Conservation (phyloP, 2,329 filamentous ascomycete species). For the Penicillium digitatum region DNA sequence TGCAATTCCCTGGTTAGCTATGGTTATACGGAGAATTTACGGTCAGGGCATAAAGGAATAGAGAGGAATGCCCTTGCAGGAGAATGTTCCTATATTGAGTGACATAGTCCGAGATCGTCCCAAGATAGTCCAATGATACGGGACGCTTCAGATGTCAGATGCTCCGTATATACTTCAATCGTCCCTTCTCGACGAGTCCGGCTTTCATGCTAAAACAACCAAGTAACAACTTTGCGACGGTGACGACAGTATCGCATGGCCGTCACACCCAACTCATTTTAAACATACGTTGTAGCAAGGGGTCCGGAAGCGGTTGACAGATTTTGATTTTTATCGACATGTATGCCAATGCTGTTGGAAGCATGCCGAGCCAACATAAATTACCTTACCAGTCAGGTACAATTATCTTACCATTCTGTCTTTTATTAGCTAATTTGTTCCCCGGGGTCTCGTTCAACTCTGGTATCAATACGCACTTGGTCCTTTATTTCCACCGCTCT, state of each 20-base stretch:
- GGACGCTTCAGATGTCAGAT: background rate
- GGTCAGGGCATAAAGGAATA: conserved; percentile 5
- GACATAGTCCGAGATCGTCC: conserved; percentile 11
- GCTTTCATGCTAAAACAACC: background rate
- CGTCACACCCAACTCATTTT: conserved; percentile 4
- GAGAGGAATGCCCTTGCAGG: conserved; percentile 17
- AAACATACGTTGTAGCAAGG: conserved; percentile 17
- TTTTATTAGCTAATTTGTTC: conserved; percentile 1
- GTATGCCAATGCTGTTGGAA: conserved; percentile 10
- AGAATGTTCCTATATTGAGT: conserved; percentile 17
- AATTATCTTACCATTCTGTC: conserved; percentile 14
- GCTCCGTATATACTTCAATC: background rate
- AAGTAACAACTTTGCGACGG: background rate
- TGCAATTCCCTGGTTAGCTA: background rate
- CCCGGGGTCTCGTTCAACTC: background rate
- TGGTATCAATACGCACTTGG: conserved; percentile 10
- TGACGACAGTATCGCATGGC: conserved; percentile 12
- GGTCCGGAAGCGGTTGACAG: conserved; percentile 20
- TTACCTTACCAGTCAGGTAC: background rate
- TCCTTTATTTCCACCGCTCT: conserved; percentile 11
- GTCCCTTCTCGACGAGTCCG: background rate
- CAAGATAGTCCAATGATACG: background rate
- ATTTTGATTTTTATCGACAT: conserved; percentile 6
- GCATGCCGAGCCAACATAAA: conserved; percentile 2
- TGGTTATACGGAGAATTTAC: conserved; percentile 15